These are phyloP conservation scores for Fusarium hostae DNA, from an alignment of 2,329 filamentous ascomycete genomes.

Conservation along the genomic window DNA sequence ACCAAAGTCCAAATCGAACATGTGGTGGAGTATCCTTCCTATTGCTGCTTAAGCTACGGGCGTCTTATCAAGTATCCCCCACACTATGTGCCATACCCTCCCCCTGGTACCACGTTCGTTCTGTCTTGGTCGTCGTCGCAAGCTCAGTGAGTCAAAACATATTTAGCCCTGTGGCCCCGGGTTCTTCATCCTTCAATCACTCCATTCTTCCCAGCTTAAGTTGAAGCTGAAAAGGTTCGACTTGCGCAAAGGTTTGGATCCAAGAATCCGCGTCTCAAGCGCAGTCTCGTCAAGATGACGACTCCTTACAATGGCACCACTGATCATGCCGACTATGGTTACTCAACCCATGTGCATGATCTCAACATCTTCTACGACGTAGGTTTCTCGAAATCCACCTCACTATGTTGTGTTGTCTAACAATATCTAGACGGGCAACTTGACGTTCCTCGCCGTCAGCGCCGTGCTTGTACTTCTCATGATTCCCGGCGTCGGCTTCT, in stretches of 20 bases:
- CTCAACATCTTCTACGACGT: slow-evolving; percentile 89
- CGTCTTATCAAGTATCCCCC: slow-evolving; percentile 44
- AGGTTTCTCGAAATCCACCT: slow-evolving; percentile 41
- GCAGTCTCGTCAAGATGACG: slow-evolving; percentile 42
- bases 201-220: slow-evolving; percentile 21
- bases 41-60: slow-evolving; percentile 33
- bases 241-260: slow-evolving; percentile 13
- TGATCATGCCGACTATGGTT: slow-evolving; percentile 62
- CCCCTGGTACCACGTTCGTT: slow-evolving; percentile 21
- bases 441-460: slow-evolving; percentile 82
- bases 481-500: slow-evolving; percentile 94
- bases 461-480: slow-evolving; percentile 88
- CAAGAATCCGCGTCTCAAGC: slow-evolving; percentile 21
- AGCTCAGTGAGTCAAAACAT: slow-evolving; percentile 25
- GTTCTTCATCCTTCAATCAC: slow-evolving; percentile 17
- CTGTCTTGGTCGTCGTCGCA: slow-evolving; percentile 14
- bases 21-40: slow-evolving; percentile 18
- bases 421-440: slow-evolving; percentile 73
- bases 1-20: slow-evolving; percentile 2
- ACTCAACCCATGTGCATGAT: slow-evolving; percentile 67
- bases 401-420: not conserved
- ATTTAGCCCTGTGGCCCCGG: slow-evolving; percentile 38
- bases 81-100: slow-evolving; percentile 38
- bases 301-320: slow-evolving; percentile 62
- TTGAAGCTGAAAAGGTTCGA: slow-evolving; percentile 18